Percentiles rank a stretch among this genome's conserved stretches.
These are phyloP conservation scores for Sistotremastrum niveocremeum DNA, from an alignment of 768 basidiomycete species.

Conservation along the genomic window DNA sequence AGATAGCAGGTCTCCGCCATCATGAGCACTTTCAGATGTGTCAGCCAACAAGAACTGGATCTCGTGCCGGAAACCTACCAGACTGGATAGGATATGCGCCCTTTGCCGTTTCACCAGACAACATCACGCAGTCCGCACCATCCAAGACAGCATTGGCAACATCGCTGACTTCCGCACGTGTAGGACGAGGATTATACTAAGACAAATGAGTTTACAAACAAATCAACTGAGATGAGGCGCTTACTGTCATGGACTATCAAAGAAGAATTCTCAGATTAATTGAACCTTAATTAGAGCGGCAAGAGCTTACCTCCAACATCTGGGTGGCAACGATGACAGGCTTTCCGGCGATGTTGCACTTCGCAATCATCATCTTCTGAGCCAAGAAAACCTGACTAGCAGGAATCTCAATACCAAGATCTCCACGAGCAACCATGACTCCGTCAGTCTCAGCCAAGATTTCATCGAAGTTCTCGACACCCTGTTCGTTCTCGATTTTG, in stretches of 20 bases:
- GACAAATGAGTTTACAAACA: neutral
- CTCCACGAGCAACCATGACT: constrained; percentile 99
- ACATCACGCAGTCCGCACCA: constrained; percentile 98
- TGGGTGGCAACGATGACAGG: constrained; percentile 98
- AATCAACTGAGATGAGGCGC: constrained; percentile 5
- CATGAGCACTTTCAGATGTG: constrained; percentile 64
- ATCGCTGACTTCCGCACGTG: constrained; percentile 97
- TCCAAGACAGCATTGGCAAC: constrained; percentile 99
- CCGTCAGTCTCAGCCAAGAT: constrained; percentile 91
- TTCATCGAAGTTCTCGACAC: constrained; percentile 97
- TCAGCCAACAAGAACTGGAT: neutral
- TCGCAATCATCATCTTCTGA: constrained; percentile 99
- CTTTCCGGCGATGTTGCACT: constrained; percentile 96
- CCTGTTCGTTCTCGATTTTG: constrained; percentile 99
- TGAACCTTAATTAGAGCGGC: neutral
- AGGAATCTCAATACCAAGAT: constrained; percentile 99
- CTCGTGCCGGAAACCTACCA: constrained; percentile 32
- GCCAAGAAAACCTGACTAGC: constrained; percentile 98
- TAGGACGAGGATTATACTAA: constrained; percentile 95
- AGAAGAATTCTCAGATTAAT: constrained; percentile 6
- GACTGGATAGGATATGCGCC: constrained; percentile 93
- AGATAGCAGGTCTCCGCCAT: constrained; percentile 99
- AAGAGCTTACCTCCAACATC: constrained; percentile 76
- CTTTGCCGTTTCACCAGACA: constrained; percentile 99
- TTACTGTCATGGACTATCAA: constrained; percentile 84